Evolutionary conservation across 1,284 basidiomycete genomes (phyloP).

Genomic region (Ustilago tritici): DNA sequence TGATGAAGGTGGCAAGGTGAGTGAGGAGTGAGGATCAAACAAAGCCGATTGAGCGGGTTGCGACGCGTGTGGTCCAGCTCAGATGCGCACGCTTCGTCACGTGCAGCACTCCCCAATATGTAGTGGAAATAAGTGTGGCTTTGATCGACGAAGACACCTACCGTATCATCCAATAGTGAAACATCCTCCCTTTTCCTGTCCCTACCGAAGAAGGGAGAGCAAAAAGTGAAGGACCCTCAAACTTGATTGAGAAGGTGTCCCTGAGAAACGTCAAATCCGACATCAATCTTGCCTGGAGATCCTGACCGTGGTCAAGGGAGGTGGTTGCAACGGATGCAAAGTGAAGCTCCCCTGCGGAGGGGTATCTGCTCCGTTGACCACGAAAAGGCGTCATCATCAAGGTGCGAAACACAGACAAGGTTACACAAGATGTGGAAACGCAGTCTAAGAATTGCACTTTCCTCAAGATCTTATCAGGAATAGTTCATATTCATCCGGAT

Average conservation of each 20-base stretch:
- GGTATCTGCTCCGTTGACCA: not conserved
- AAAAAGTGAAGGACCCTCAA: constrained; percentile 9
- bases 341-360: not conserved
- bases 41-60: no score
- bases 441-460: not conserved
- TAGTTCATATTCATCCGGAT: not conserved
- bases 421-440: not conserved
- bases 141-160: not conserved
- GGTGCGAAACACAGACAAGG: not conserved
- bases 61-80: no score
- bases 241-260: not conserved
- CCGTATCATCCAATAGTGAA: not conserved
- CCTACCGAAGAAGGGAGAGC: not conserved
- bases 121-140: not conserved
- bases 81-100: no score
- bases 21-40: no score
- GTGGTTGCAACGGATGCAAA: not conserved
- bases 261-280: constrained; percentile 10
- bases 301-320: not conserved
- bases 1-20: no score
- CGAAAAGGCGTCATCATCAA: not conserved
- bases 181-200: constrained; percentile 9
- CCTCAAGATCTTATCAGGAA: not conserved
- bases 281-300: not conserved
- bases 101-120: not conserved